Evolutionary conservation across 1,284 basidiomycete genomes (phyloP).

Genomic region (Moesziomyces aphidis): DNA sequence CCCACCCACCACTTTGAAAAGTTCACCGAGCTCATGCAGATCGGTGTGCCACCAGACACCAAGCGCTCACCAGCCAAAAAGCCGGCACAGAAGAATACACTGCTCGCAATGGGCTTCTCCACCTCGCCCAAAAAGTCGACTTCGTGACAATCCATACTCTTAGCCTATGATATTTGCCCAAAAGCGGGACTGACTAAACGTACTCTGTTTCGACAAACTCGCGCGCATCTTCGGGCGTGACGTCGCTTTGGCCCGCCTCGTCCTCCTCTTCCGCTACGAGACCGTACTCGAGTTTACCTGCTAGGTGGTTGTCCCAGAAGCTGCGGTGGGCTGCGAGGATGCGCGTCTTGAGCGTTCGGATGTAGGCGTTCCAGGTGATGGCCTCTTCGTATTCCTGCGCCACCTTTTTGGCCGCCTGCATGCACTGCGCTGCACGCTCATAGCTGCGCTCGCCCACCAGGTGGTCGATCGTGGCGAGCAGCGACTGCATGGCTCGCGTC

Average conservation of each 20-base stretch:
- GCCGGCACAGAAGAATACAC: conserved; percentile 11
- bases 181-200: conserved; percentile 7
- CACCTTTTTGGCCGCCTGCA: conserved; percentile 29
- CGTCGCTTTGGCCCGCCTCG: conserved; percentile 44
- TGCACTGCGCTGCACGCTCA: conserved; percentile 13
- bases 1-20: conserved; percentile 42
- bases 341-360: conserved; percentile 27
- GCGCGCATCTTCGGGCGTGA: conserved; percentile 27
- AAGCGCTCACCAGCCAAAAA: conserved; percentile 1
- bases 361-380: conserved; percentile 42
- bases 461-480: conserved; percentile 41
- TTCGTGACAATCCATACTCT: background rate
- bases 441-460: conserved; percentile 28
- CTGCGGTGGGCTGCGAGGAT: conserved; percentile 20
- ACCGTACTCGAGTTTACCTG: conserved; percentile 25
- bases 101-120: conserved; percentile 43
- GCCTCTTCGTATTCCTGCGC: conserved; percentile 49
- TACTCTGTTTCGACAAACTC: conserved; percentile 44
- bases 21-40: conserved; percentile 52
- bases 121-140: conserved; percentile 29
- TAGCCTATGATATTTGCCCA: background rate
- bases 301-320: conserved; percentile 37
- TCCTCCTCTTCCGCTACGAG: conserved; percentile 42
- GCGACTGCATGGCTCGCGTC: conserved; percentile 36
- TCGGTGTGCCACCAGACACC: conserved; percentile 45